Base-by-base conservation (phyloP, 2,329 filamentous ascomycete species). In the Pseudofabraea citricarpa region DNA sequence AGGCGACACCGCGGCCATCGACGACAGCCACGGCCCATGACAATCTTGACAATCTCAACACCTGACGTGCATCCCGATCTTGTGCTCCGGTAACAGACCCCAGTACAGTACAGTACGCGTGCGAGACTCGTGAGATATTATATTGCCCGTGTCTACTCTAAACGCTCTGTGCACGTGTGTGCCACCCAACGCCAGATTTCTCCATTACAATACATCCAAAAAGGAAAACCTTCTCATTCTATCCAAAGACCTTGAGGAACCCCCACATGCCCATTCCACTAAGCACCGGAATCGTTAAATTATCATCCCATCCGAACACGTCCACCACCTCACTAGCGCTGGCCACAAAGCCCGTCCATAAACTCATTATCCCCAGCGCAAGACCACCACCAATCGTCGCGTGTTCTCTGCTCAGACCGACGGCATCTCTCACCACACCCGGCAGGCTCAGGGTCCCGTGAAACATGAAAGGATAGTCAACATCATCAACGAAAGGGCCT, bases 261-360 rank as follows among this genome's bases (percentile, higher is more conserved):
- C 85, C 86, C 84, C 87, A 95, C 48, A 98, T 81, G 6, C 90
- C 90, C 36, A 89, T 67, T 19, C 90, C 90, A 61, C 89, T 95
- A 39, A 98, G 73, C 20, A 95, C 81, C 2, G 93, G 93, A 64
- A 98, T 98, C 39, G 91, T 97, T 56, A 98, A 72, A 66, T 98
- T 98, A 68, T 98, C 93, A 60, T 98, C 93, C 86, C 89, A 90
- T 37, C 90, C 88, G 62, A 90, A 96, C 1, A 97, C 60, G 67
- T 98, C 90, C 36, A 95, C 75, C 13, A 91, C 85, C 67, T 98
- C 93, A 59, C 90, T 96, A 35, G 83, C 82, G 44, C 90, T 88
- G 32, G 90, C 93, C 41, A 91, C 80, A 33, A 97, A 67, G n/a
- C 93, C 93, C 6, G 90, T 90, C 69, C 87, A 88, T 29, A 95